Evolutionary conservation across 2,329 filamentous ascomycete genomes (phyloP).

Genomic region (Penicillium sp.): DNA sequence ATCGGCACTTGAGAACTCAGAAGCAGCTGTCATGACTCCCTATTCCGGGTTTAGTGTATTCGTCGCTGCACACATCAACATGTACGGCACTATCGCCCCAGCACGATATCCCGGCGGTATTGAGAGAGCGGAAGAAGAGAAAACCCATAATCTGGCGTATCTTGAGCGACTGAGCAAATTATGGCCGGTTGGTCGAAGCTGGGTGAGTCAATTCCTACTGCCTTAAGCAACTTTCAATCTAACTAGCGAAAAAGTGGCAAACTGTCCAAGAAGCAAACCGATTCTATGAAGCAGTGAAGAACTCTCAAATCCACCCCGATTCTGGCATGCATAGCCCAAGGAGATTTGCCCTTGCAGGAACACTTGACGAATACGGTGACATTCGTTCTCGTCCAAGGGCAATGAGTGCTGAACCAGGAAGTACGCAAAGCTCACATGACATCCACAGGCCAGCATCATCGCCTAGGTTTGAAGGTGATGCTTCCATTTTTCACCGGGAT

Average conservation of each 20-base stretch:
- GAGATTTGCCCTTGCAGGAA: conserved; percentile 37
- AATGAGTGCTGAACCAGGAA: conserved; percentile 15
- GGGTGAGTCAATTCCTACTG: conserved; percentile 26
- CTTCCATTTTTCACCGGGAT: conserved; percentile 9
- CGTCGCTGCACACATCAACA: conserved; percentile 43
- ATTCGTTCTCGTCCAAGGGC: conserved; percentile 37
- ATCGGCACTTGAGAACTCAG: conserved; percentile 35
- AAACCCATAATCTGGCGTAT: conserved; percentile 36
- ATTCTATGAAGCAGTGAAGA: conserved; percentile 40
- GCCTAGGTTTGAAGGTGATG: conserved; percentile 10
- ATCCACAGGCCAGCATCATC: conserved; percentile 5
- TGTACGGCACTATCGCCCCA: conserved; percentile 42
- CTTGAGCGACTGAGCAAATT: conserved; percentile 37
- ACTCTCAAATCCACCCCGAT: conserved; percentile 25
- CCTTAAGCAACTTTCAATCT: not conserved
- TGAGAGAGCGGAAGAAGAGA: conserved; percentile 37
- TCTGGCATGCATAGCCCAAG: conserved; percentile 30
- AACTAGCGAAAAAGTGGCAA: conserved; percentile 32
- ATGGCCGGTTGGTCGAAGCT: conserved; percentile 41
- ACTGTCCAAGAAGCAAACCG: conserved; percentile 40
- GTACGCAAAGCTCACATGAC: conserved; percentile 10
- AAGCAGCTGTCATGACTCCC: conserved; percentile 39
- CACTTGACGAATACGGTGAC: conserved; percentile 43
- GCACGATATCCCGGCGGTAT: conserved; percentile 38
- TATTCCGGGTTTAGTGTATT: conserved; percentile 45